Evolutionary conservation across 345 rosid genomes (phyloP), one percentile per base, ranked within the genome.

Genomic region (Tarenaya hassleriana): DNA sequence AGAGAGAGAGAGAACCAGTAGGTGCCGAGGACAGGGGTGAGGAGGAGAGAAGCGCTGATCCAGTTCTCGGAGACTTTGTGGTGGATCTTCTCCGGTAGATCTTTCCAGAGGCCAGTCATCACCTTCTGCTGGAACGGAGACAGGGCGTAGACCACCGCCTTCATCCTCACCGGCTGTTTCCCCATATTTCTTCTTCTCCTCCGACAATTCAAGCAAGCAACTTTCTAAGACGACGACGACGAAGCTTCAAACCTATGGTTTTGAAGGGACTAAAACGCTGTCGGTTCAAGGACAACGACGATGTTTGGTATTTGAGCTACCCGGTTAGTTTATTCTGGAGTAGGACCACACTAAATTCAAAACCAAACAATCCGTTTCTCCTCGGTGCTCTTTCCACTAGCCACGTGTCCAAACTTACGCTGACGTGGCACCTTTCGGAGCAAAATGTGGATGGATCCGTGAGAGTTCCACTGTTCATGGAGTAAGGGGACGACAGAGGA

Each of bases 41-140:
- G 71, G 49, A 88, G 81, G 63, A 84, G 84, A 49, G 70, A 48
- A 69, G 90, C 73, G 68, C 73, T 77, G 82, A 82, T 67, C 96
- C 96, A 88, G 57, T 84, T 88, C 62, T 88, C 94, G 41, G 88
- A 58, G 60, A 88, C 75, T 75, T 88, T 88, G 74, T 88, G 96
- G 34, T 72, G 76, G 67, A 88, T 73, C 88, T 84, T 88, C 50
- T 52, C 58, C 1, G 94, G 79, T 8, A 84, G 66, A 72, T 78
- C 90, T 18, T 78, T 84, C 82, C 83, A 84, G 7, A 84, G 81
- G 8, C 90, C 91, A 1, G 70, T 16, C 94, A 84, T 82, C 4
- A 75, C 46, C 71, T 84, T 84, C 73, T 88, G 90, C 61, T 88
- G 96, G 60, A 80, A 88, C 46, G 90, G 94, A 7, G 94, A 84